These are phyloP conservation scores for Lolium perenne DNA, from an alignment of 176 grass and related monocot genomes.

Conservation along the genomic window DNA sequence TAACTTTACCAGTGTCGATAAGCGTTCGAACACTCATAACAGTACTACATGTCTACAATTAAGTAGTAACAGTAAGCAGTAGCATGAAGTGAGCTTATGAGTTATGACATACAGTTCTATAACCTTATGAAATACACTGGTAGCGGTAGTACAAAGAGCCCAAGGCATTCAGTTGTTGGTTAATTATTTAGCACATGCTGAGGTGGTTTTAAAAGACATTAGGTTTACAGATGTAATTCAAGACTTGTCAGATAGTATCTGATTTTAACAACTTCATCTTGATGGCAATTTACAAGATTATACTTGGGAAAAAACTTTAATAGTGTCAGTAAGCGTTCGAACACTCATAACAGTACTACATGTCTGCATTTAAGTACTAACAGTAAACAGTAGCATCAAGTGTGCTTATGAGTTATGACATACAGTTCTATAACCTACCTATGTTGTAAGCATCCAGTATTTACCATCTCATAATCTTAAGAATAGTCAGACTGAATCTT, in stretches of 20 bases:
- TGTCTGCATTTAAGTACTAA: not conserved
- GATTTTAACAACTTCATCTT: not conserved
- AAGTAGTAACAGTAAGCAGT: not conserved
- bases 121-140: not conserved
- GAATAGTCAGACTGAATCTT: not conserved
- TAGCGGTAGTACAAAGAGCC: not conserved
- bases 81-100: not conserved
- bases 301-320: not conserved
- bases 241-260: not conserved
- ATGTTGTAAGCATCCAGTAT: constrained; percentile 4
- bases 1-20: not conserved
- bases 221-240: not conserved
- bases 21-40: not conserved
- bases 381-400: not conserved
- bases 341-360: not conserved
- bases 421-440: not conserved
- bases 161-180: not conserved
- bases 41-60: not conserved
- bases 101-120: not conserved
- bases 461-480: not conserved
- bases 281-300: not conserved
- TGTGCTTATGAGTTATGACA: not conserved
- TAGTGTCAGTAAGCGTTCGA: not conserved
- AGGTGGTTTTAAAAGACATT: not conserved
- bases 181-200: not conserved